Evolutionary conservation across 331 rosid genomes (phyloP).

Genomic region (Prunus yedoensis): DNA sequence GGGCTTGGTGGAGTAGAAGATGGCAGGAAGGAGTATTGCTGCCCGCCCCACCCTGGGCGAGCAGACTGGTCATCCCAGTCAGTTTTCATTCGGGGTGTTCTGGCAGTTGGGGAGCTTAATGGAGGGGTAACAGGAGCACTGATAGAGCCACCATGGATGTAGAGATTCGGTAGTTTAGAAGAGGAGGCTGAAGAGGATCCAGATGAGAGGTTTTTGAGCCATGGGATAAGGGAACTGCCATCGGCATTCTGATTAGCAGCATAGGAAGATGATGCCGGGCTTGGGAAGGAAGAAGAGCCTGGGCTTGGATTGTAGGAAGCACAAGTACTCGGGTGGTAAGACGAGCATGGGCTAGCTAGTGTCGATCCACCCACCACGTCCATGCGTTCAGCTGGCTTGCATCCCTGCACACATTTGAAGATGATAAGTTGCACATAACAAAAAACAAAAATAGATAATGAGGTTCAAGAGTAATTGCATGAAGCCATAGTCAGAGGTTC

Average conservation of each 20-base stretch:
- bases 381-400: conserved; percentile 70
- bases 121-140: conserved; percentile 96
- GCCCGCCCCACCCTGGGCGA: conserved; percentile 50
- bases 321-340: conserved; percentile 73
- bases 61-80: conserved; percentile 63
- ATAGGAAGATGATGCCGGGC: conserved; percentile 69
- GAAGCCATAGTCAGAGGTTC: background rate
- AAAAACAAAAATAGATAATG: background rate
- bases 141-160: conserved; percentile 63
- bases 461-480: background rate
- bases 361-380: conserved; percentile 62
- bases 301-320: conserved; percentile 91
- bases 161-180: conserved; percentile 62
- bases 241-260: conserved; percentile 54
- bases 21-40: conserved; percentile 55
- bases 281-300: conserved; percentile 79
- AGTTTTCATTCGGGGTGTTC: conserved; percentile 54
- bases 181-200: conserved; percentile 76
- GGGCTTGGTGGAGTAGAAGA: conserved; percentile 89
- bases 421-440: conserved; percentile 2
- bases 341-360: conserved; percentile 64
- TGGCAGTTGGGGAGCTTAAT: conserved; percentile 80
- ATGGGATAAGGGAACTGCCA: conserved; percentile 71
- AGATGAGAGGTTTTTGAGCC: conserved; percentile 89
- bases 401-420: conserved; percentile 53